A percentile compares a stretch with the other conserved stretches of the same genome.
Evolutionary conservation across 805 yeast genomes (phyloP).

Genomic region (Candida caryicola): DNA sequence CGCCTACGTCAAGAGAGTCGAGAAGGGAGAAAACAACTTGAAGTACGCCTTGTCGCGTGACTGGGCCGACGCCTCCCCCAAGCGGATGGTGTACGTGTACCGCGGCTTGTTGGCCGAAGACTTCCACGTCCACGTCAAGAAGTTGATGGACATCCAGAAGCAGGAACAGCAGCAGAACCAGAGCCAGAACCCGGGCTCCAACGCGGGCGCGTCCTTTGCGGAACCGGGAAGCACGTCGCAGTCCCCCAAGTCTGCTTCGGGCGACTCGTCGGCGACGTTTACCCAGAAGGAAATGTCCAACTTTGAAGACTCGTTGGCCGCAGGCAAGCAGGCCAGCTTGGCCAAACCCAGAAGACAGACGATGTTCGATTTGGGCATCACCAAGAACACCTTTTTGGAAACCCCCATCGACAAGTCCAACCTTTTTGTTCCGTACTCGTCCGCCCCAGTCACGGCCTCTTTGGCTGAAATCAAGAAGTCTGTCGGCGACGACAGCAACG

Average conservation of each 20-base stretch:
- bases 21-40: constrained; percentile 73
- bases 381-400: constrained; percentile 44
- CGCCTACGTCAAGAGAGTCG: constrained; percentile 82
- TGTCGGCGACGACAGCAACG: constrained; percentile 5
- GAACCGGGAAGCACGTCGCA: constrained; percentile 16
- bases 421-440: constrained; percentile 62
- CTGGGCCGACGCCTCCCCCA: constrained; percentile 89
- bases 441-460: constrained; percentile 78
- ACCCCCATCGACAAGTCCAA: constrained; percentile 39
- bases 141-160: constrained; percentile 56
- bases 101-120: constrained; percentile 76
- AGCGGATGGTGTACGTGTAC: constrained; percentile 84
- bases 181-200: constrained; percentile 2
- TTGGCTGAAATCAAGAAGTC: constrained; percentile 31
- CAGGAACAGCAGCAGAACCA: constrained; percentile 9
- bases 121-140: constrained; percentile 67
- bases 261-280: constrained; percentile 6
- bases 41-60: constrained; percentile 77
- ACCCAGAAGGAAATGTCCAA: constrained; percentile 2
- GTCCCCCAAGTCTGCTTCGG: constrained; percentile 9
- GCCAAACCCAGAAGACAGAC: constrained; percentile 49
- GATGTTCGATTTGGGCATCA: constrained; percentile 49
- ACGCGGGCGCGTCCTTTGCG: constrained; percentile 24
- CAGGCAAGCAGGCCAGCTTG: constrained; percentile 31
- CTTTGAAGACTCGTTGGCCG: constrained; percentile 31